These are phyloP conservation scores for Candida sithepensis DNA, from an alignment of 805 yeast genomes.

Conservation along the genomic window DNA sequence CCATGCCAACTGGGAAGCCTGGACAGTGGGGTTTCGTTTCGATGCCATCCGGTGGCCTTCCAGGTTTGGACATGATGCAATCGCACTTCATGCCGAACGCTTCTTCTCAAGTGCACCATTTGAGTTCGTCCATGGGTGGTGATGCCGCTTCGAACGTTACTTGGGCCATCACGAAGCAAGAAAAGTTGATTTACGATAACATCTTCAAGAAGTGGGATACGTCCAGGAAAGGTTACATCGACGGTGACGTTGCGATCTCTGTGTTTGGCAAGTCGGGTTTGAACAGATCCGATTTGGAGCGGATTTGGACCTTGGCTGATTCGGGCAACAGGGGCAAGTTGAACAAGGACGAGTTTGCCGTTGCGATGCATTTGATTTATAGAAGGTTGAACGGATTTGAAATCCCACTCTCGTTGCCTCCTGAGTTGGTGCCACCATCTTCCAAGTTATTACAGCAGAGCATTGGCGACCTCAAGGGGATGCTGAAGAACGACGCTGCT, in stretches of 20 bases:
- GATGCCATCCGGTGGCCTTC: slow-evolving; percentile 65
- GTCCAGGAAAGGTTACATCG: slow-evolving; percentile 60
- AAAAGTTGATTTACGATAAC: slow-evolving; percentile 79
- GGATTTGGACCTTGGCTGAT: slow-evolving; percentile 89
- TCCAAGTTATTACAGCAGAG: slow-evolving; percentile 69
- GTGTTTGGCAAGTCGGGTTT: slow-evolving; percentile 91
- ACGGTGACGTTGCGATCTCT: slow-evolving; percentile 77
- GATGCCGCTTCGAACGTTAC: slow-evolving; percentile 49
- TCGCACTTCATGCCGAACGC: slow-evolving; percentile 62
- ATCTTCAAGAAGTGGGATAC: slow-evolving; percentile 88
- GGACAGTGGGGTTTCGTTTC: slow-evolving; percentile 81
- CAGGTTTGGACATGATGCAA: slow-evolving; percentile 65
- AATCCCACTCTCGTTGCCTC: slow-evolving; percentile 79
- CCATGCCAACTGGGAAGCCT: slow-evolving; percentile 60
- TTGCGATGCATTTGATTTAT: slow-evolving; percentile 96
- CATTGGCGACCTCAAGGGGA: slow-evolving; percentile 65
- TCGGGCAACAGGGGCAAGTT: slow-evolving; percentile 77
- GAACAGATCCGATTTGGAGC: slow-evolving; percentile 77
- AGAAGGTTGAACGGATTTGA: slow-evolving; percentile 84
- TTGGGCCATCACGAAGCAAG: slow-evolving; percentile 85
- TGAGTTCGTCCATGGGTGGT: slow-evolving; percentile 31
- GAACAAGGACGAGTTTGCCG: slow-evolving; percentile 87
- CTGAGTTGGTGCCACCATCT: slow-evolving; percentile 87
- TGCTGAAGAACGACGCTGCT: slow-evolving; percentile 41
- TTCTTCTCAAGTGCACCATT: slow-evolving; percentile 23